A percentile compares a stretch with the other conserved stretches of the same genome.
phyloP scores from a whole-genome alignment of 129 eudicot species.

The Mikania micrantha region DNA sequence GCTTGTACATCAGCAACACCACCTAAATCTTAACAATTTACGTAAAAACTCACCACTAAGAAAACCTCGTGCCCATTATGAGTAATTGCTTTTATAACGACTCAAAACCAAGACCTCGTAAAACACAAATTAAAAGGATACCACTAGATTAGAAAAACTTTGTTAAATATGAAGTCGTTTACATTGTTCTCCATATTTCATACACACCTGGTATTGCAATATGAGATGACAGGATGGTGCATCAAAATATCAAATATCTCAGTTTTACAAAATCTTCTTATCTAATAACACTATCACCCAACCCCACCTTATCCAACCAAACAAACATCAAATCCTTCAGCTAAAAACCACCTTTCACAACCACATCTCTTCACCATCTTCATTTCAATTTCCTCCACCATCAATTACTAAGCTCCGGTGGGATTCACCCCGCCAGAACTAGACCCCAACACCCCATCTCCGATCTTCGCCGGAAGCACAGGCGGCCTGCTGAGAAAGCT shows the following conservation, averaged over 20 bases:
- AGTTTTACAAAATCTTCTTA: slow-evolving; percentile 20
- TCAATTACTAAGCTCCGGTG: slow-evolving; percentile 58
- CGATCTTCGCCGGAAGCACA: slow-evolving; percentile 88
- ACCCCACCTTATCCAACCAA: slow-evolving; percentile 18
- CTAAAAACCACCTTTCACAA: slow-evolving; percentile 9
- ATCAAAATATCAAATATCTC: slow-evolving; percentile 23
- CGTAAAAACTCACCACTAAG: too few relatives aligned
- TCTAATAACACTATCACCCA: slow-evolving; percentile 10
- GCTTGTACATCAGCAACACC: too few relatives aligned
- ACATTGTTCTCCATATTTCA: neutral
- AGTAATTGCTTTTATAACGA: too few relatives aligned
- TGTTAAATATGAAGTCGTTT: neutral
- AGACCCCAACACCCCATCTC: slow-evolving; percentile 94
- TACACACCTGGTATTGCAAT: slow-evolving; percentile 19
- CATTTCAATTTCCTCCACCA: neutral
- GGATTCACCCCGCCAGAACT: slow-evolving; percentile 90
- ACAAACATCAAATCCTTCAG: neutral
- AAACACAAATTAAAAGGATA: too few relatives aligned
- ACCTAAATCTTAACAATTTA: too few relatives aligned
- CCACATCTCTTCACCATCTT: slow-evolving; percentile 5
- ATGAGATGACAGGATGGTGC: slow-evolving; percentile 11
- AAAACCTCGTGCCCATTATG: too few relatives aligned
- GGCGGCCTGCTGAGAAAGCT: slow-evolving; percentile 83
- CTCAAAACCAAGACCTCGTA: too few relatives aligned
- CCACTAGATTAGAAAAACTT: too few relatives aligned